phyloP scores from a whole-genome alignment of 805 yeast genomes.

The Lipomyces yamanashiensis region DNA sequence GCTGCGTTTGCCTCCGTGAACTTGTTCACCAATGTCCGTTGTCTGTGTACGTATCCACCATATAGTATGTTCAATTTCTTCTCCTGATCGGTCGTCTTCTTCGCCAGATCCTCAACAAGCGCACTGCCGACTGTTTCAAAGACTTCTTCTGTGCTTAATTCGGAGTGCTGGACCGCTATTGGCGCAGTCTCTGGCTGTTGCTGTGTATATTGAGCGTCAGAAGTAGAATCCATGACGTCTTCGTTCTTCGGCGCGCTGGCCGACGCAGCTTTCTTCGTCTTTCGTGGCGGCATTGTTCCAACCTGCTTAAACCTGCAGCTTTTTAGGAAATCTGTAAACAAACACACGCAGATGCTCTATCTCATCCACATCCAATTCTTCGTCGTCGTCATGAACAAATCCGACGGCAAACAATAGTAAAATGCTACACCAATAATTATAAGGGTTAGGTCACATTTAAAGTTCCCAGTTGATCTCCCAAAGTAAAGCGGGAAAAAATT shows the following conservation, averaged over 20 bases:
- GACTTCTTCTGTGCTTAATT: constrained; percentile 22
- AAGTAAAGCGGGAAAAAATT: neutral
- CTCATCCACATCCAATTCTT: neutral
- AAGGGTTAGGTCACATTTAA: neutral
- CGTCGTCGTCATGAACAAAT: too few species aligned
- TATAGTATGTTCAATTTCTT: constrained; percentile 41
- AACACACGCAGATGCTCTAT: neutral
- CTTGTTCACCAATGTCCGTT: constrained; percentile 36
- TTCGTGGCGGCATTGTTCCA: constrained; percentile 13
- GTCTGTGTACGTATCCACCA: constrained; percentile 47
- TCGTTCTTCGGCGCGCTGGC: neutral
- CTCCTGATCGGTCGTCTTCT: constrained; percentile 44
- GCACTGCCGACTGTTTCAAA: constrained; percentile 32
- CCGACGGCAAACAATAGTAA: neutral
- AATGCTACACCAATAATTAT: neutral
- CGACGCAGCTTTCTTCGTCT: constrained; percentile 3
- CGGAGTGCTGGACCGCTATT: constrained; percentile 11
- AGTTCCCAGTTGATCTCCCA: constrained; percentile 6
- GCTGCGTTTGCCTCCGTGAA: constrained; percentile 31
- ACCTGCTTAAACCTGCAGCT: too few species aligned
- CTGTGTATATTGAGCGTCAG: neutral
- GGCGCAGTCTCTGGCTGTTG: neutral
- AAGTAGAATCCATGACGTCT: neutral
- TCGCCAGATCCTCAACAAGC: constrained; percentile 32
- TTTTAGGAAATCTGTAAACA: neutral